These are phyloP conservation scores for Scedosporium aurantiacum DNA, from an alignment of 2,329 filamentous ascomycete genomes.

Conservation along the genomic window DNA sequence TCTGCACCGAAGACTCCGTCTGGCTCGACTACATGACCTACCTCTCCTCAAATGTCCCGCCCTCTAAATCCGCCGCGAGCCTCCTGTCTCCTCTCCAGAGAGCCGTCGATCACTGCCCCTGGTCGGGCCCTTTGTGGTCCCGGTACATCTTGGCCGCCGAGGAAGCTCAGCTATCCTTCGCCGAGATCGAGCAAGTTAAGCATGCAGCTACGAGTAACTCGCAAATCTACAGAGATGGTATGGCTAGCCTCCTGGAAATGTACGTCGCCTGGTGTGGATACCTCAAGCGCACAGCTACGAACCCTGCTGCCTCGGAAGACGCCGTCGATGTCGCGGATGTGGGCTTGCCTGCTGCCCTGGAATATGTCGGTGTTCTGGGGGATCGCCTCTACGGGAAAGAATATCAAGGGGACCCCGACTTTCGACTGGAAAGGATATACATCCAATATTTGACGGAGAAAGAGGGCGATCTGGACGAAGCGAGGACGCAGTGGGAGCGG, in stretches of 20 bases:
- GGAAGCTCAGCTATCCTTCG: slow-evolving; percentile 62
- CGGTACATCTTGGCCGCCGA: slow-evolving; percentile 80
- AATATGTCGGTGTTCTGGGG: slow-evolving; percentile 72
- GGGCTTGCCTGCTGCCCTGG: slow-evolving; percentile 73
- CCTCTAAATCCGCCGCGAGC: slow-evolving; percentile 21
- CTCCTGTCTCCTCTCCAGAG: slow-evolving; percentile 65
- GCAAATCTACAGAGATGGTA: slow-evolving; percentile 71
- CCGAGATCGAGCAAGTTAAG: slow-evolving; percentile 80
- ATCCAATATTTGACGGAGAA: slow-evolving; percentile 86
- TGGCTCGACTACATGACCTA: slow-evolving; percentile 83
- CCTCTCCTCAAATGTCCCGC: slow-evolving; percentile 38
- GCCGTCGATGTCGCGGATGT: slow-evolving; percentile 84
- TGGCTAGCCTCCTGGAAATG: slow-evolving; percentile 81
- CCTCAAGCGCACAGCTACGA: slow-evolving; percentile 74
- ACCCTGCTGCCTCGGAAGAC: slow-evolving; percentile 62
- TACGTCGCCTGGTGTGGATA: slow-evolving; percentile 94
- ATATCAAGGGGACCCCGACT: slow-evolving; percentile 79
- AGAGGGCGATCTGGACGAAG: slow-evolving; percentile 64
- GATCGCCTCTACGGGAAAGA: slow-evolving; percentile 60
- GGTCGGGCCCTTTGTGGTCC: slow-evolving; percentile 85
- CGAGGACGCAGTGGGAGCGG: slow-evolving; percentile 65
- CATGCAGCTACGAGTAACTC: slow-evolving; percentile 81
- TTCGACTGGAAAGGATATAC: slow-evolving; percentile 80
- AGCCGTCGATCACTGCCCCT: slow-evolving; percentile 82
- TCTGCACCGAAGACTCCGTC: slow-evolving; percentile 60